Evolutionary conservation across 352 stramenopile species (phyloP), one percentile per base, ranked within the genome.

Genomic region (Globisporangium barbulae): DNA sequence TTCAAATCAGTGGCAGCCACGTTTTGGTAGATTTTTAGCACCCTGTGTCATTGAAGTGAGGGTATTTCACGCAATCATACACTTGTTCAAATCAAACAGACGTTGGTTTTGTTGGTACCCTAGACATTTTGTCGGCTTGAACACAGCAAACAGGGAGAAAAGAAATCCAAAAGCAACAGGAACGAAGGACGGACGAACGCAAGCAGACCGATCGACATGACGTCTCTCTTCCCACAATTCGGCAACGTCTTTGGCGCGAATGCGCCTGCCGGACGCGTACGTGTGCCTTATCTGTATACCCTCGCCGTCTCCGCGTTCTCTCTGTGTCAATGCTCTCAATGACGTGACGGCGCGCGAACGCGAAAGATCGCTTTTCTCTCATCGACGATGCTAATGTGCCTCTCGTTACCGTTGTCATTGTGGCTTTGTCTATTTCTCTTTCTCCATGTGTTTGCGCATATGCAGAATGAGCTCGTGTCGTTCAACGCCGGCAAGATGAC

Each of bases 401-500:
- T 45, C 2, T 56, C 17, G n/a, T 31, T 31, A 12, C 5, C 19
- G 48, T 35, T 31, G 48, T 37, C 21, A 1, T 5, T 61, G 55
- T 67, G 31, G 48, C 33, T 39, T 42, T 45, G 33, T 35, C 21
- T 30, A 3, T 48, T 21, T 57, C 2, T 30, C 5, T 48, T 21
- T 57, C 2, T 35, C 19, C 1, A 33, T 33, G 47, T 28, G 15
- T 28, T 28, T 28, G 25, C 25, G 25, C 35, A 12, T 59, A 19
- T 21, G 63, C n/a, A 93, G 83, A 91, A 88, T 37, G 85, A 93
- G 42, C 62, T 97, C 30, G 87, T 97, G 60, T 81, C 83, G n/a
- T 97, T 97, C 72, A 95, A 97, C 48, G 91, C 91, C 10, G 91
- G 91, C 63, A 97, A 96, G 73, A 93, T 97, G 89, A 85, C 78